These are phyloP conservation scores for Penicillium sp. DNA, from an alignment of 2,329 filamentous ascomycete genomes.

Conservation along the genomic window DNA sequence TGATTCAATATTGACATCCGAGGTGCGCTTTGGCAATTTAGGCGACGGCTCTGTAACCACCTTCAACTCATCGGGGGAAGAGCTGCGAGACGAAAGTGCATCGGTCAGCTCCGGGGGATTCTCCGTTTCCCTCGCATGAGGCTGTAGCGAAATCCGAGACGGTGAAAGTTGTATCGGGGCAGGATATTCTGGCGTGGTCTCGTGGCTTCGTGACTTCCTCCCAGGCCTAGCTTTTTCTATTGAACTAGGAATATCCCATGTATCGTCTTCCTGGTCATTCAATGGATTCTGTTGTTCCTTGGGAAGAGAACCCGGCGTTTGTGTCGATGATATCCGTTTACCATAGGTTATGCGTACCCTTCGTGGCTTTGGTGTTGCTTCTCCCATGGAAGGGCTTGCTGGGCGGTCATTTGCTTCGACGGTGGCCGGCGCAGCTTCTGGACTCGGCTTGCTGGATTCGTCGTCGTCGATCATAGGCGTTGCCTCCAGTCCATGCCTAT, in stretches of 20 bases:
- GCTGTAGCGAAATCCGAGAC: background rate
- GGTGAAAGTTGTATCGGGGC: background rate
- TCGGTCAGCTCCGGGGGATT: background rate
- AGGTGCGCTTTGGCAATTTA: conserved; percentile 4
- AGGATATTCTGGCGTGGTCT: conserved; percentile 7
- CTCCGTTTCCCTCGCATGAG: background rate
- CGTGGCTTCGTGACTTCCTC: conserved; percentile 2
- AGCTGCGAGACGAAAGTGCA: conserved; percentile 13
- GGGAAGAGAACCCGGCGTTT: background rate
- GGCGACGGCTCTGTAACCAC: conserved; percentile 23
- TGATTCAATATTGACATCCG: conserved; percentile 8
- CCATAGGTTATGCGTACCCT: conserved; percentile 12
- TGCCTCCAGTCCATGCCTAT: background rate
- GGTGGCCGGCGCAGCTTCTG: background rate
- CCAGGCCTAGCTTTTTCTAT: background rate
- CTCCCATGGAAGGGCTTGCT: background rate
- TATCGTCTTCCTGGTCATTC: conserved; percentile 12
- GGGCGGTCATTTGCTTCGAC: background rate
- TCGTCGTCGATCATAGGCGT: background rate
- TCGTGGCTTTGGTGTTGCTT: conserved; percentile 11
- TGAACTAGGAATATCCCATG: conserved; percentile 27
- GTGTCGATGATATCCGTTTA: conserved; percentile 8
- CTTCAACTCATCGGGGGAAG: conserved; percentile 38
- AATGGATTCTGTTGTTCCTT: background rate
- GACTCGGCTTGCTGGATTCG: background rate